Base-by-base conservation (phyloP, 1,284 basidiomycete genomes). In the Trametes hirsuta region DNA sequence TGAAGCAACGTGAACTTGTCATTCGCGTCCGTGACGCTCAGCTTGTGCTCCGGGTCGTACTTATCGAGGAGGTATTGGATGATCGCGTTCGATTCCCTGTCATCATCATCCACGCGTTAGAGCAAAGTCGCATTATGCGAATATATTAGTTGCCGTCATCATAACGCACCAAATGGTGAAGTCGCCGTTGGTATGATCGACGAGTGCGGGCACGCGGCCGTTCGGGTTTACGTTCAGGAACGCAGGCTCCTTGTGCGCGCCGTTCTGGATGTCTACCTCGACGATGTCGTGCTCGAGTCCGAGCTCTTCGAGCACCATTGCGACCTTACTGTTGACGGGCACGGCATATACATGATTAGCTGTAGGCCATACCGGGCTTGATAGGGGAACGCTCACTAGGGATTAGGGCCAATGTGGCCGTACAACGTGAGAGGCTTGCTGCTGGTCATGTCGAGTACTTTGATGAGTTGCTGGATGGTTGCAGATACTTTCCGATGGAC, bases 111-210 rank as follows among this genome's bases (percentile, higher is more conserved):
- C 30, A 4, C 30, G 30, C 30, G 30, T 30, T 8, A 30, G 30
- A 2, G 8, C 30, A 8, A 30, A 5, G 30, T 30, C 4, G 8
- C 30, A 30, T 4, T 30, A 30, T 8, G 30, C 30, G 8, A 30
- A 8, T 30, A 2, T 30, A 30, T 8, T 8, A 30, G 30, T 8
- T 30, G 30, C n/a, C n/a, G n/a, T 8, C 5, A 8, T 1, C 30
- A 8, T 30, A 8, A 30, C 30, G 30, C 1, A 30, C 30, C 68
- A 68, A 34, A 69, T 41, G n/a, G 58, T 55, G 52, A 73, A 72
- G 64, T 75, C 70, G 54, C 62, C 57, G 63, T 74, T 74, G 42
- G 59, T 30, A 64, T 75, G 74, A 64, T 77, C 76, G 35, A 77
- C 68, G 46, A 77, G 55, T 22, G 71, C 67, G 5, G 75, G 75